Evolutionary conservation across 495 filamentous ascomycete species (phyloP), one percentile per base, ranked within the genome.

Genomic region (Xylaria cubensis): DNA sequence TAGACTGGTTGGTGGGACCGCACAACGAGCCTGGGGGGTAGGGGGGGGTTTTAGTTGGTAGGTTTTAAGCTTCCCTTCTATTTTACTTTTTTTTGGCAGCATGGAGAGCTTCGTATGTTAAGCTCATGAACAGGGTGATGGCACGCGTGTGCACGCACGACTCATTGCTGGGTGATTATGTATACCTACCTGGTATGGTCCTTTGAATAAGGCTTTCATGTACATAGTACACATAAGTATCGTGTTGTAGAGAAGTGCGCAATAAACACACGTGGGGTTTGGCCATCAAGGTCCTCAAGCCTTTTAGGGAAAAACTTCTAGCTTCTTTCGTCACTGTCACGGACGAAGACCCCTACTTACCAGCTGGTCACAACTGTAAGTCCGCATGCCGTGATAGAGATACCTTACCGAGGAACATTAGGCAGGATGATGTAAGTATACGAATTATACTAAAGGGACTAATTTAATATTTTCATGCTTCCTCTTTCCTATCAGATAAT

Each of bases 241-340:
- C 7, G 3, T 8, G 7, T 8, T 6, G 34, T 8, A 36, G 34
- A 36, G 4, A 36, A 42, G 8, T 10, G 39, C 26, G 26, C 26
- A 29, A 29, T 29, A 29, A 29, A 42, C 41, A n/a, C 26, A 42
- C 36, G 59, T 63, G 59, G 59, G 59, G 59, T 42, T 29, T 42
- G 9, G 34, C 59, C 59, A 63, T 63, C 59, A 39, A 63, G 59
- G 59, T 63, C n/a, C 59, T 42, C 58, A 39, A 15, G 12, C 29
- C 58, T 19, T 58, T 58, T 46, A 15, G 42, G 15, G 4, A 46
- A 0, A 15, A n/a, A 9, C 2, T 3, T 7, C 46, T 50, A 50
- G 46, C 56, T 59, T 32, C 36, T 63, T 39, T 63, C 17, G 29
- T 61, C 29, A 42, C 12, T 42, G 12, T 3, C 34, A 36, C 3